A percentile compares a stretch with the other conserved stretches of the same genome.
Evolutionary conservation across 2,329 filamentous ascomycete species (phyloP).

Genomic region (Colletotrichum brevisporum): DNA sequence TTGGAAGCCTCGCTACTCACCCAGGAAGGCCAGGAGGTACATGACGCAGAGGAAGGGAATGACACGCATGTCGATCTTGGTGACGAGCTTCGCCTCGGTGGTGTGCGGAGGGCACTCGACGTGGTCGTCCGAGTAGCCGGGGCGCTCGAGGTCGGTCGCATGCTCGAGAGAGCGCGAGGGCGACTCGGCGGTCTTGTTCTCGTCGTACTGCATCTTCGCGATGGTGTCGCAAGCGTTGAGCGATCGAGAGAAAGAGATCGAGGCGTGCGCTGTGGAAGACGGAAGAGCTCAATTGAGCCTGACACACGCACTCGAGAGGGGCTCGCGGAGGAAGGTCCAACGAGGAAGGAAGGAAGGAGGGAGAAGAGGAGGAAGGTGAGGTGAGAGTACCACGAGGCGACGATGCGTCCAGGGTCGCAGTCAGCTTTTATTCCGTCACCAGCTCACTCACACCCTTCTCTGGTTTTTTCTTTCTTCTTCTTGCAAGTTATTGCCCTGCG

Average conservation of each 20-base stretch:
- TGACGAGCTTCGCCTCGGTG: conserved; percentile 75
- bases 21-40: conserved; percentile 79
- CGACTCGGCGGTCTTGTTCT: conserved; percentile 25
- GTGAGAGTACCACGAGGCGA: not conserved
- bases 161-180: conserved; percentile 34
- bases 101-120: conserved; percentile 65
- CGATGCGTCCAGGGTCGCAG: conserved; percentile 21
- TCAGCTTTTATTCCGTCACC: conserved; percentile 36
- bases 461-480: not conserved
- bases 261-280: not conserved
- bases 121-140: conserved; percentile 22
- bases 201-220: conserved; percentile 31
- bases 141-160: conserved; percentile 32
- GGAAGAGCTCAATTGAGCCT: conserved; percentile 6
- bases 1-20: conserved; percentile 45
- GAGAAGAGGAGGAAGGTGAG: not conserved
- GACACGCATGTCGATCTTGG: conserved; percentile 77
- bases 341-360: not conserved
- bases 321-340: conserved; percentile 6
- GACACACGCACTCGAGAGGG: not conserved
- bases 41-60: conserved; percentile 81
- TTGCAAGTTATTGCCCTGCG: not conserved
- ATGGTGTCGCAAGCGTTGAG: too few species aligned
- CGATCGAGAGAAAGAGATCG: too few species aligned
- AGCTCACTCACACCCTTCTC: not conserved